These are phyloP conservation scores for Macrolepiota fuliginosa DNA, from an alignment of 768 basidiomycete genomes.

Conservation along the genomic window DNA sequence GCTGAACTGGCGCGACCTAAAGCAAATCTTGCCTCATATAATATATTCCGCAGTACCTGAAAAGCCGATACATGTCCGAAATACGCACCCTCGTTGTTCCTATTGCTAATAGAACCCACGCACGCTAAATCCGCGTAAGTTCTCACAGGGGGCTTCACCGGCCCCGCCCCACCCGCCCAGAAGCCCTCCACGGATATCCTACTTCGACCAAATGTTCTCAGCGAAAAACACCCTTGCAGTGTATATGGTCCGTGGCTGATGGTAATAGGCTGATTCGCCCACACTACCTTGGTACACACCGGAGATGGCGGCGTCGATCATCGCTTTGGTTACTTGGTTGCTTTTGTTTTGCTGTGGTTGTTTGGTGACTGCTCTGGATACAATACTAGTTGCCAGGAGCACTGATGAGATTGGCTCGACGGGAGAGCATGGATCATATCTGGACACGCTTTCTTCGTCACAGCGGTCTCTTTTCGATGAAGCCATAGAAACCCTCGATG, in stretches of 20 bases:
- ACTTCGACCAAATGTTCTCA: background rate
- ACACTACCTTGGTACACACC: too few species aligned
- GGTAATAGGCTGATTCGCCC: background rate
- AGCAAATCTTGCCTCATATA: too few species aligned
- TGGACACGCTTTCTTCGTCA: constrained; percentile 18
- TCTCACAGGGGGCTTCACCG: background rate
- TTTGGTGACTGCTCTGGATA: background rate
- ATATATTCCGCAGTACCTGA: too few species aligned
- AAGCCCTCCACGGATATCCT: background rate
- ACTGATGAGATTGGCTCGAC: too few species aligned
- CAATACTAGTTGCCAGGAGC: background rate
- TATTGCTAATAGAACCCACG: too few species aligned
- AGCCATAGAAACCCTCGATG: constrained; percentile 23
- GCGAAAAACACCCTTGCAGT: background rate
- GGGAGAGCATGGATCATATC: constrained; percentile 13
- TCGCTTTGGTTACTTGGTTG: background rate
- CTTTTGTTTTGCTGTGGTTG: background rate
- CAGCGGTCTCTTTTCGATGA: constrained; percentile 24
- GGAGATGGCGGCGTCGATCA: background rate
- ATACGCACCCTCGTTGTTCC: too few species aligned
- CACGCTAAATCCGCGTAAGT: background rate
- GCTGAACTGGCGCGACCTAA: too few species aligned
- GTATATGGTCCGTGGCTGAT: background rate
- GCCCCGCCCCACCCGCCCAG: too few species aligned
- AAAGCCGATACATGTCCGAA: too few species aligned